Base-by-base conservation (phyloP, 345 rosid species). In the Alliaria petiolata region DNA sequence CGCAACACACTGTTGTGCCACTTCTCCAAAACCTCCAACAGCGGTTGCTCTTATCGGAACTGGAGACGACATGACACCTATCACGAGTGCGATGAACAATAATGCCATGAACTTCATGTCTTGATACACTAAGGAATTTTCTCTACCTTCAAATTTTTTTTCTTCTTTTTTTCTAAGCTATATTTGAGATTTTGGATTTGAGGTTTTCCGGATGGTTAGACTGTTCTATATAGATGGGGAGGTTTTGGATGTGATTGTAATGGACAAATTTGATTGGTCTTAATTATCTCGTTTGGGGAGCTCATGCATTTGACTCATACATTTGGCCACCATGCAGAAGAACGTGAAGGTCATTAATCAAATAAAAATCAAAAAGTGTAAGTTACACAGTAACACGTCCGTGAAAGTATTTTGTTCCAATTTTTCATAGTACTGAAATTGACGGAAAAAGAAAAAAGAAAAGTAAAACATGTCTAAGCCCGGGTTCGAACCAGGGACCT, bases 401-500 rank as follows among this genome's bases (percentile, higher is more conserved):
- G n/a, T n/a, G n/a, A n/a, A n/a, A n/a, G 4, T 3, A 25, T 25
- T 25, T 25, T 25, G 28, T 25, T 25, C 28, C 28, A 25, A 25
- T 1, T 25, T 25, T 25, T n/a, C n/a, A n/a, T n/a, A n/a, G n/a
- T n/a, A n/a, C n/a, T n/a, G n/a, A n/a, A n/a, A n/a, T n/a, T n/a
- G n/a, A n/a, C n/a, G n/a, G n/a, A n/a, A n/a, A n/a, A n/a, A n/a
- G n/a, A n/a, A n/a, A n/a, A n/a, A n/a, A n/a, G n/a, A n/a, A 22
- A 26, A 26, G 31, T 30, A 30, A 52, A 3, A 14, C 6, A 8
- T 87, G 84, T 79, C 84, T 83, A 76, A 83, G 85, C 80, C 87
- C 80, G 87, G 85, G 82, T 85, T 87, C 85, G 81, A 84, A 84
- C 80, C 73, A 77, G 87, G 83, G 87, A 82, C 84, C 88, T 85